A percentile compares a stretch with the other conserved stretches of the same genome.
phyloP scores from a whole-genome alignment of 768 basidiomycete genomes.

The Mrakia blollopis region DNA sequence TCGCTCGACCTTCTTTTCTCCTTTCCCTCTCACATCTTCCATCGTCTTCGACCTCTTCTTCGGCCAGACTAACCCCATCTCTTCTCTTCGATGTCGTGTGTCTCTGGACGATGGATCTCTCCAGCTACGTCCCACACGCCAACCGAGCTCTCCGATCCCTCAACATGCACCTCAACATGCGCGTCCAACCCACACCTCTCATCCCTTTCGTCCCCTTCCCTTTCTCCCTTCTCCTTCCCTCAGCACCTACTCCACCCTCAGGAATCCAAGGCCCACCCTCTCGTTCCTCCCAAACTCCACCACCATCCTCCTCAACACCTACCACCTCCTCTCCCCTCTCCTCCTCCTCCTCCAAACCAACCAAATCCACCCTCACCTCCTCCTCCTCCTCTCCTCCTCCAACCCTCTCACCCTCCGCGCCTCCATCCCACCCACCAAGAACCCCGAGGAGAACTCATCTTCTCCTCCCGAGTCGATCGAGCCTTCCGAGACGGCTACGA shows the following conservation, averaged over 20 bases:
- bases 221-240: slow-evolving; percentile 40
- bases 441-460: slow-evolving; percentile 96
- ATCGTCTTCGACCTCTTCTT: not conserved
- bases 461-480: slow-evolving; percentile 78
- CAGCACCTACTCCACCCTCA: slow-evolving; percentile 9
- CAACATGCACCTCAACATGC: slow-evolving; percentile 96
- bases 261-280: not conserved
- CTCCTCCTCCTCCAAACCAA: slow-evolving; percentile 16
- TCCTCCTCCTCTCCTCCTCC: slow-evolving; percentile 35
- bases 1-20: no score
- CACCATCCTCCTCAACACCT: not conserved
- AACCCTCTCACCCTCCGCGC: slow-evolving; percentile 49
- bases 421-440: slow-evolving; percentile 80
- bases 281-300: not conserved
- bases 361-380: slow-evolving; percentile 38
- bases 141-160: slow-evolving; percentile 85
- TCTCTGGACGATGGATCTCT: not conserved
- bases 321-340: not conserved
- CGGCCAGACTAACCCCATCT: no score
- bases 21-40: not conserved
- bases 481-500: slow-evolving; percentile 87
- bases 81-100: not conserved
- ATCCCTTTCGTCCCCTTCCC: slow-evolving; percentile 31
- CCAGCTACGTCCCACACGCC: slow-evolving; percentile 91
- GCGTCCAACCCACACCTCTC: slow-evolving; percentile 58